Base-by-base conservation (phyloP, 2,329 filamentous ascomycete genomes). In the Neocatenulostroma microsporum region DNA sequence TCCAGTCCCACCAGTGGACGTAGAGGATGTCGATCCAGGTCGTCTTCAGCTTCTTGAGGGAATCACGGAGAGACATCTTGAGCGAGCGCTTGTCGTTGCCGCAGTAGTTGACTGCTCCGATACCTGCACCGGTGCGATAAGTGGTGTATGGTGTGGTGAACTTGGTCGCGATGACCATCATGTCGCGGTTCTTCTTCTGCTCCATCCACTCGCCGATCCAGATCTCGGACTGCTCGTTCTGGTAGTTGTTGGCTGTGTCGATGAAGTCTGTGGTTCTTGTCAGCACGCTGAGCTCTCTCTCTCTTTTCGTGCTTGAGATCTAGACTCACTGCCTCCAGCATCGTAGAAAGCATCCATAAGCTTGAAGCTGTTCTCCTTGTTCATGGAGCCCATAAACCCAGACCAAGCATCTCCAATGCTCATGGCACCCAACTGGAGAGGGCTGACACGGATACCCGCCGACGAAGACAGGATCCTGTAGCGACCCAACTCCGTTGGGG, bases 31-130 rank as follows among this genome's bases (percentile, higher is more conserved):
- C 82, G 39, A 85, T 76, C 52, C 84, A 86, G 35, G 74, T 68
- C 0, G 80, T 83, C 58, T 78, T 69, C 36, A 80, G 67, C 60
- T 76, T 81, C 40, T 54, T 54, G 41, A 60, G 36, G 5, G 45
- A 51, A 30, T 53, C 54, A 8, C 49, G 39, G 7, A 60, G 36
- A 66, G 41, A 78, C 64, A 61, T 74, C 28, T 70, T 67, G 25
- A 84, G 53, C 39, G 69, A 76, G 58, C 82, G 82, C 37, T 72
- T 65, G 29, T 74, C 70, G 50, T 82, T 83, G 3, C 80, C 80
- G 12, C 42, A 49, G 37, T 57, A 68, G 61, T 83, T 84, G 27
- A 72, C 64, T 13, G 73, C 70, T 49, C 80, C 23, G 10, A 30
- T 81, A 2, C 79, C 79, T 39, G 57, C 54, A 36, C 51, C 53